A percentile compares a stretch with the other conserved stretches of the same genome.
Conservation (phyloP, 2,329 filamentous ascomycete genomes). For the Aplosporella prunicola region DNA sequence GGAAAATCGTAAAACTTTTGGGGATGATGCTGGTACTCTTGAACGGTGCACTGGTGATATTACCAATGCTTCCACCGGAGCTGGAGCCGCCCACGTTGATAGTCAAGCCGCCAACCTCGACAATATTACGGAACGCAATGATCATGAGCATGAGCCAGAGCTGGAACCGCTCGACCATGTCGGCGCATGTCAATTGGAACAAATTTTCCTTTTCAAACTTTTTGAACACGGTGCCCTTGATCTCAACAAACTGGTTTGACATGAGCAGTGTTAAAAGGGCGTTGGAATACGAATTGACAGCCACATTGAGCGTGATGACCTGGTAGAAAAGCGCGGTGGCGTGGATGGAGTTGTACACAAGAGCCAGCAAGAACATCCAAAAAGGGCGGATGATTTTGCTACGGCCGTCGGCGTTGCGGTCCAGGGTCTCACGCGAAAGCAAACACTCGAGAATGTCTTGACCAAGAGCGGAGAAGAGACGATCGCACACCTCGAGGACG, state of each 20-base stretch:
- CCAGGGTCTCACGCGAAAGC: conserved; percentile 85
- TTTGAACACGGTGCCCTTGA: conserved; percentile 97
- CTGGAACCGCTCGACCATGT: conserved; percentile 94
- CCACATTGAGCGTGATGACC: conserved; percentile 94
- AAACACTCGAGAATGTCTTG: conserved; percentile 95
- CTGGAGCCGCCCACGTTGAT: conserved; percentile 24
- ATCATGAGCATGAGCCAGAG: conserved; percentile 96
- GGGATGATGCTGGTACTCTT: conserved; percentile 70
- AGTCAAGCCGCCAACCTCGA: conserved; percentile 83
- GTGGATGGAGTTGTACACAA: conserved; percentile 82
- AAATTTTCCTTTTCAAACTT: conserved; percentile 97
- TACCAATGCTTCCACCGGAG: conserved; percentile 22
- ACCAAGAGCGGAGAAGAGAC: conserved; percentile 79
- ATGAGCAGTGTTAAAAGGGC: conserved; percentile 83
- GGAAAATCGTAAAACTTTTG: conserved; percentile 81
- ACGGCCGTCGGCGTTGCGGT: conserved; percentile 75
- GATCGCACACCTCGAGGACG: conserved; percentile 84
- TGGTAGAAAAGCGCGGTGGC: conserved; percentile 89
- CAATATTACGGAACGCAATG: conserved; percentile 90
- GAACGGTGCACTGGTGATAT: conserved; percentile 46
- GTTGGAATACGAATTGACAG: conserved; percentile 97
- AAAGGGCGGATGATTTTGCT: conserved; percentile 85
- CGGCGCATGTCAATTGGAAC: conserved; percentile 92
- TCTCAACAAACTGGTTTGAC: conserved; percentile 97
- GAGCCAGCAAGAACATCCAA: conserved; percentile 79